These are phyloP conservation scores for Raphanus sativus DNA, from an alignment of 345 rosid species.

Conservation along the genomic window DNA sequence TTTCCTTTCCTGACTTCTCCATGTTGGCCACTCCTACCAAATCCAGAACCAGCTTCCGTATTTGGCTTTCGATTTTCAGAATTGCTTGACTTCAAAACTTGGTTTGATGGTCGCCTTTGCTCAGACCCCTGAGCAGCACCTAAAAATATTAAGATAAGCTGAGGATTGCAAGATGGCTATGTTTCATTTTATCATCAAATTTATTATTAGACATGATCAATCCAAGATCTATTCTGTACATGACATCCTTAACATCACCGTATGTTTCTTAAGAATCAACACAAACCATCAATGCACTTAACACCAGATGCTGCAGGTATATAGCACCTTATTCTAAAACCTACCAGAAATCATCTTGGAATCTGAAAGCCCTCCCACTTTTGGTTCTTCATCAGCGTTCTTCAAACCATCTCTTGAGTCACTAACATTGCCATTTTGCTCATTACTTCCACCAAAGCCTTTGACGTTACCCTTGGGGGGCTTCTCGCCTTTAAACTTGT, in stretches of 20 bases:
- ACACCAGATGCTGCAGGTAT: too few relatives aligned
- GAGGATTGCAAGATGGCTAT: constrained; percentile 19
- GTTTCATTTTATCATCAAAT: neutral
- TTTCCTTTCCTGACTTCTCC: constrained; percentile 32
- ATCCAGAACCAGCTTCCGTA: constrained; percentile 39
- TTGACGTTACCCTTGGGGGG: constrained; percentile 32
- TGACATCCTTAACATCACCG: neutral
- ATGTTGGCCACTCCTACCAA: constrained; percentile 27
- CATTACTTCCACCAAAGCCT: constrained; percentile 52
- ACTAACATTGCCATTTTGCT: constrained; percentile 19
- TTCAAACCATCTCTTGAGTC: neutral
- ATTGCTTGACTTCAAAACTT: constrained; percentile 37
- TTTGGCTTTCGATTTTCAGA: constrained; percentile 21
- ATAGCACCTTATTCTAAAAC: constrained; percentile 8
- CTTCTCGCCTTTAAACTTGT: constrained; percentile 44
- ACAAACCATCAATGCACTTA: too few relatives aligned
- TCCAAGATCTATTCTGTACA: neutral
- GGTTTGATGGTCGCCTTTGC: constrained; percentile 27
- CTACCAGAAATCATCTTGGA: constrained; percentile 43
- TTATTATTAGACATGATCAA: neutral
- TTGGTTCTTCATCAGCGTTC: constrained; percentile 18
- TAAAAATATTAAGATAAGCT: constrained; percentile 35
- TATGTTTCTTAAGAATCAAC: too few relatives aligned
- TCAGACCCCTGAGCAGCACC: constrained; percentile 47
- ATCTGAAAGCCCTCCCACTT: constrained; percentile 33